These are phyloP conservation scores for Pythium apleroticum DNA, from an alignment of 352 stramenopile species.

Conservation along the genomic window DNA sequence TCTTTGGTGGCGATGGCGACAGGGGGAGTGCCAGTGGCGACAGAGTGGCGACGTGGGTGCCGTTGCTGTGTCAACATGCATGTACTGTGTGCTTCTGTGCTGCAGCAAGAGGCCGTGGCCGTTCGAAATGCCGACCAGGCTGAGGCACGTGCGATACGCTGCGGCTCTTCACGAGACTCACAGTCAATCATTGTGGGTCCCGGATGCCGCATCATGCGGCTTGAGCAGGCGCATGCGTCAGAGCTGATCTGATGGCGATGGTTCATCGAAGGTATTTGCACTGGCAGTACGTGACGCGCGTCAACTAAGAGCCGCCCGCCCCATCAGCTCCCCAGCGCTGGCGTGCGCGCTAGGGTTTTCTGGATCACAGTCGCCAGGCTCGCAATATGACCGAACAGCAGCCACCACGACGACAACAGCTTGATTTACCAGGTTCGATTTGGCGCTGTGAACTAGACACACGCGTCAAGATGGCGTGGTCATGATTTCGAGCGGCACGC, in stretches of 20 bases:
- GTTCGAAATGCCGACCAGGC: not conserved
- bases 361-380: not conserved
- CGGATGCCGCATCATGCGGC: not conserved
- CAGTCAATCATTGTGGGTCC: not conserved
- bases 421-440: not conserved
- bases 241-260: not conserved
- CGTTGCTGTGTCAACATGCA: not conserved
- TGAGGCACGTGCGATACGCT: slow-evolving; percentile 7
- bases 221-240: not conserved
- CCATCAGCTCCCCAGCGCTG: slow-evolving; percentile 1
- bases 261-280: not conserved
- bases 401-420: not conserved
- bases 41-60: not conserved
- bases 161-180: not conserved
- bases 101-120: not conserved
- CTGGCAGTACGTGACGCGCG: not conserved
- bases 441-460: not conserved
- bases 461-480: not conserved
- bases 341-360: not conserved
- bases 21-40: not conserved
- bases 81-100: slow-evolving; percentile 1
- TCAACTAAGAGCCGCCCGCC: not conserved
- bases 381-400: not conserved
- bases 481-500: not conserved
- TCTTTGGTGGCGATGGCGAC: not conserved